Base-by-base conservation (phyloP, 306 rosid species). In the Malus sylvestris region DNA sequence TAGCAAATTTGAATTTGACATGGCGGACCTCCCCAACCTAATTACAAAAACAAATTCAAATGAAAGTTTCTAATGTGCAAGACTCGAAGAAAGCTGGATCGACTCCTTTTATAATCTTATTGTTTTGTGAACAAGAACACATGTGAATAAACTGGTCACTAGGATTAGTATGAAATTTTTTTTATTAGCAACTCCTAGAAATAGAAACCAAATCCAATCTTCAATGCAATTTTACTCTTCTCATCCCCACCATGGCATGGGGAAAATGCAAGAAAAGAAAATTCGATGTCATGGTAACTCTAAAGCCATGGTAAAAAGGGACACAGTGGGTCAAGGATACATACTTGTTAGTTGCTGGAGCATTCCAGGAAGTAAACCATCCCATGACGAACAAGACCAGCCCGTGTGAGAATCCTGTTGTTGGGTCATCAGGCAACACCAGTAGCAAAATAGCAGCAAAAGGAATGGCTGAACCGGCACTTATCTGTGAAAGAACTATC, bases 391-490 rank as follows among this genome's bases (percentile, higher is more conserved):
- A 80, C 63, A 93, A 79, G 68, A 88, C 81, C 30, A 93, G 79
- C 53, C 89, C 98, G 27, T 89, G 97, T 59, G 72, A 59, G 87
- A 91, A 83, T 22, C 84, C 83, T 0, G 97, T 81, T 42, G 91
- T 83, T 69, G 92, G 90, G 73, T 89, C 92, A 79, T 85, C 86
- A 5, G 96, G 98, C 85, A 93, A 75, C 9, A 29, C 86, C 65
- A 91, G 81, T 40, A 91, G 74, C 81, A 93, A 76, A 81, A 91
- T 76, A 13, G 89, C 92, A 0, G 97, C 89, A 4, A 93, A 77
- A 84, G 98, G 98, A 83, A 93, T 83, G 3, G 81, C 87, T 4
- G 93, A 93, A 73, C 85, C 92, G 1, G 98, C 81, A 45, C 98
- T 93, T 69, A 93, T 91, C 85, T 93, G 97, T 1, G 96, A 89